Evolutionary conservation across 2,329 filamentous ascomycete species (phyloP).

Genomic region (Diaporthe humulicola): DNA sequence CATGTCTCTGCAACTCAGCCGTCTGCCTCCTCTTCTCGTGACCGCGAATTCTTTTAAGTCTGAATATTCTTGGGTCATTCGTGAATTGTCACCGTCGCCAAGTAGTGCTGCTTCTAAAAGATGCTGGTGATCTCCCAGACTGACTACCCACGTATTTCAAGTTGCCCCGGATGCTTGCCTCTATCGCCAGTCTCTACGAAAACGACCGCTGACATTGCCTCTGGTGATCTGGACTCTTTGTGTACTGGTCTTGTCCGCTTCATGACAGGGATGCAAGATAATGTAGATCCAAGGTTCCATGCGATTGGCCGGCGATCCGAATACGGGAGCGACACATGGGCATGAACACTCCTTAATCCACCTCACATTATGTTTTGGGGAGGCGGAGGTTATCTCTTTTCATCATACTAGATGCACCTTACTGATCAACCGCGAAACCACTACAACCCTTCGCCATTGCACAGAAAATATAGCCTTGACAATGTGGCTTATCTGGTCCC

Average conservation of each 20-base stretch:
- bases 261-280: neutral
- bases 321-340: neutral
- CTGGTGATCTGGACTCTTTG: neutral
- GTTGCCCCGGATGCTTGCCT: neutral
- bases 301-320: constrained; percentile 1
- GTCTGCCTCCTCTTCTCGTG: too few species aligned
- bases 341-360: neutral
- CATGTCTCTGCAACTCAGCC: too few species aligned
- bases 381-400: neutral
- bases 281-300: neutral
- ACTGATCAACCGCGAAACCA: neutral
- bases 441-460: too few species aligned
- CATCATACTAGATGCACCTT: too few species aligned
- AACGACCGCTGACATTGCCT: too few species aligned
- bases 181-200: neutral
- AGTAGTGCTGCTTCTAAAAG: too few species aligned
- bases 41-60: too few species aligned
- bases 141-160: too few species aligned
- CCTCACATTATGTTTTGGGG: neutral
- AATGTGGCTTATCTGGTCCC: constrained; percentile 12
- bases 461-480: neutral
- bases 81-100: too few species aligned
- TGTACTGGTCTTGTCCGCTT: neutral
- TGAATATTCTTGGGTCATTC: too few species aligned
- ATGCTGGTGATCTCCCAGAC: too few species aligned